Evolutionary conservation across 192 early-diverging fungal species (phyloP).

Genomic region (Rhizophagus sp.): DNA sequence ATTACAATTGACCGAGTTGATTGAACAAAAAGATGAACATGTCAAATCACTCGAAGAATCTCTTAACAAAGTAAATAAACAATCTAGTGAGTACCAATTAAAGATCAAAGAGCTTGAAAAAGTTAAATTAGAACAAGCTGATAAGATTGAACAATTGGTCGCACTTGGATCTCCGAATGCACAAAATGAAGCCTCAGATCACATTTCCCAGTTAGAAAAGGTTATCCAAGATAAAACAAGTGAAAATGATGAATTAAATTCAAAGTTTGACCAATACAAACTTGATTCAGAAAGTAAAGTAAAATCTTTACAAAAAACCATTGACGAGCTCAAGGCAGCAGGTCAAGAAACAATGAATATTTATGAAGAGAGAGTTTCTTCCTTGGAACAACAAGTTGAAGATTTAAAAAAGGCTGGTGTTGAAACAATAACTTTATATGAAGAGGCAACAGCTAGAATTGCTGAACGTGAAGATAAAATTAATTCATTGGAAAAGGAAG

Average conservation of each 20-base stretch:
- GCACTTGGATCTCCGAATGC: background rate
- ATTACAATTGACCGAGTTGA: slow-evolving; percentile 23
- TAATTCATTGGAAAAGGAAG: slow-evolving; percentile 35
- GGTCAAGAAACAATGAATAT: slow-evolving; percentile 49
- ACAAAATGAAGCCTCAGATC: background rate
- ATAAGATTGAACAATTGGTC: slow-evolving; percentile 32
- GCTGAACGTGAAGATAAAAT: slow-evolving; percentile 40
- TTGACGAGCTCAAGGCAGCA: slow-evolving; percentile 43
- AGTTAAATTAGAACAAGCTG: slow-evolving; percentile 38
- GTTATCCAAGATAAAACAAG: slow-evolving; percentile 38
- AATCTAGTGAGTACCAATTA: slow-evolving; percentile 30
- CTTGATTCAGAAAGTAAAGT: slow-evolving; percentile 4
- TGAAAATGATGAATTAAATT: slow-evolving; percentile 22
- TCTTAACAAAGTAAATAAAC: slow-evolving; percentile 39
- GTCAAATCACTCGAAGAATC: slow-evolving; percentile 37
- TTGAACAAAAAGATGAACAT: slow-evolving; percentile 24
- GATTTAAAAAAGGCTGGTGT: slow-evolving; percentile 38
- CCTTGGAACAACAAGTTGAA: slow-evolving; percentile 37
- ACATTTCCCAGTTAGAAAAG: slow-evolving; percentile 34
- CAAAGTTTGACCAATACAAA: slow-evolving; percentile 1
- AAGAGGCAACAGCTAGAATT: slow-evolving; percentile 35
- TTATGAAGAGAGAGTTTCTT: slow-evolving; percentile 41
- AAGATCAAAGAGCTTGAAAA: slow-evolving; percentile 44
- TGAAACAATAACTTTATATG: slow-evolving; percentile 21
- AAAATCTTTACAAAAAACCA: slow-evolving; percentile 29